A percentile compares a stretch with the other conserved stretches of the same genome.
These are phyloP conservation scores for Blepharisma stoltei DNA, from an alignment of 73 alveolate genomes.

Conservation along the genomic window DNA sequence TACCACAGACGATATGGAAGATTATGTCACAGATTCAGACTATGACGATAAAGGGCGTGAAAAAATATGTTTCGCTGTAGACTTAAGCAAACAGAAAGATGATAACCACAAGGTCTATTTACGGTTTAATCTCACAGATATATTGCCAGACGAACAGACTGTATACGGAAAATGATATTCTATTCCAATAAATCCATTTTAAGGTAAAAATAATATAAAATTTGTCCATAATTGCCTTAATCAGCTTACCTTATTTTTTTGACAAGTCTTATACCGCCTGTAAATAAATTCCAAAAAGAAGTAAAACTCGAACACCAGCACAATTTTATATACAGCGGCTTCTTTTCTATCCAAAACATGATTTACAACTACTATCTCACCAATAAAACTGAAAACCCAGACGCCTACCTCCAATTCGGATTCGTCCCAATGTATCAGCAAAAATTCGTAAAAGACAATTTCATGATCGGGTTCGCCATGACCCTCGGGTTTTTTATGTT, in stretches of 20 bases:
- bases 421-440: slow-evolving; percentile 6
- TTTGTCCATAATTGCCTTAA: too few relatives aligned
- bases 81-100: not conserved
- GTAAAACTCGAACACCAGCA: not conserved
- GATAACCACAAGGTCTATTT: not conserved
- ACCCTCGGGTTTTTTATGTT: slow-evolving; percentile 32
- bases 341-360: not conserved
- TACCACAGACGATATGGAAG: not conserved
- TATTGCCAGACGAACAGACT: not conserved
- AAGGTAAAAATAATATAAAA: too few relatives aligned
- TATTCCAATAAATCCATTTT: too few relatives aligned
- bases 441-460: not conserved
- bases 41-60: slow-evolving; percentile 3
- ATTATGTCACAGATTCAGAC: not conserved
- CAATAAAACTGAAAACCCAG: not conserved
- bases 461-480: not conserved
- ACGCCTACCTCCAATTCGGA: not conserved
- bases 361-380: not conserved
- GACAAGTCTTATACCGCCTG: not conserved
- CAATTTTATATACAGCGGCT: slow-evolving; percentile 7
- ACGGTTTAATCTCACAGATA: not conserved
- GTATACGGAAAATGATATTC: slow-evolving; percentile 7
- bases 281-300: slow-evolving; percentile 9
- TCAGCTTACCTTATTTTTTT: not conserved
- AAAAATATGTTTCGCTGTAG: slow-evolving; percentile 17